Evolutionary conservation across 1,284 basidiomycete species (phyloP).

Genomic region (Pseudozyma hubeiensis): DNA sequence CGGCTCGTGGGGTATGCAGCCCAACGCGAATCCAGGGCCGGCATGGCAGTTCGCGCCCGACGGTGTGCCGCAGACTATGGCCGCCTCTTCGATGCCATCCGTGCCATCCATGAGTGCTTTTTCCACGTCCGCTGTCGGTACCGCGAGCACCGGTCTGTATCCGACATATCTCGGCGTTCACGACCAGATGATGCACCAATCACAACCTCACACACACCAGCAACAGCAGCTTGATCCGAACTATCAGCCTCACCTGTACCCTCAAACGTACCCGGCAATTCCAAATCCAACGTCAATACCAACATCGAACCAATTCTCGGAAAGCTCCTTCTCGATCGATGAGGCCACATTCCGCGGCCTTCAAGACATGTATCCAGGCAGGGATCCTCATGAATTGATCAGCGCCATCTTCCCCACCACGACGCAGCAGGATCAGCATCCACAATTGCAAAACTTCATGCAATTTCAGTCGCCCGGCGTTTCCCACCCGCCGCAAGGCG

Average conservation of each 20-base stretch:
- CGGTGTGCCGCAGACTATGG: constrained; percentile 5
- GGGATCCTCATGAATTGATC: constrained; percentile 8
- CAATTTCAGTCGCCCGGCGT: constrained; percentile 5
- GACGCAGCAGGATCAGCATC: background rate
- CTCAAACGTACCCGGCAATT: background rate
- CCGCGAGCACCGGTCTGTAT: background rate
- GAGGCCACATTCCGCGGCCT: constrained; percentile 10
- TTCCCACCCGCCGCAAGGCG: background rate
- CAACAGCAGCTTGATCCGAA: background rate
- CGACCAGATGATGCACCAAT: constrained; percentile 10
- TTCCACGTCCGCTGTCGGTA: constrained; percentile 1
- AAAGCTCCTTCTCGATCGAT: constrained; percentile 6
- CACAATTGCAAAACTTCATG: background rate
- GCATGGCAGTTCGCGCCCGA: constrained; percentile 22
- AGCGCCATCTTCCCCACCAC: constrained; percentile 6
- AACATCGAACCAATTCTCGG: background rate
- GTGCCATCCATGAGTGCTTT: constrained; percentile 7
- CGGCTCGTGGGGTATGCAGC: constrained; percentile 21
- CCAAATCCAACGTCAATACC: background rate
- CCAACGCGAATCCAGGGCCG: constrained; percentile 14
- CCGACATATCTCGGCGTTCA: constrained; percentile 1
- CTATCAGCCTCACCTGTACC: constrained; percentile 1
- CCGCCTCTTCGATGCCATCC: background rate
- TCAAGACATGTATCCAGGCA: constrained; percentile 8
- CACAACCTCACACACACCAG: background rate